These are phyloP conservation scores for Paracamarosporium sp. DNA, from an alignment of 2,329 filamentous ascomycete genomes.

Conservation along the genomic window DNA sequence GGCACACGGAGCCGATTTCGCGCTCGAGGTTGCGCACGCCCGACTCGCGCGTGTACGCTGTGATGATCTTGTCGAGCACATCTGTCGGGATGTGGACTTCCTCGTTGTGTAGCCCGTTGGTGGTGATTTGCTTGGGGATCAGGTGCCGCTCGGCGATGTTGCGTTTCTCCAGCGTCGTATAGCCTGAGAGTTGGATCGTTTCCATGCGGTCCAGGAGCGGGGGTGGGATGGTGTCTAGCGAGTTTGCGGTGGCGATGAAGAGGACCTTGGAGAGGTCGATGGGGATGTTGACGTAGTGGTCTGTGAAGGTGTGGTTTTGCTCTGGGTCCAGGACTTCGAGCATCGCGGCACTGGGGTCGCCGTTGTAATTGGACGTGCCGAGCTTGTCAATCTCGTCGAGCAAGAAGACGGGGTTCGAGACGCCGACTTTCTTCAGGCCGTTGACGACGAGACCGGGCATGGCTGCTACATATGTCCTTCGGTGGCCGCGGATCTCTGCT, in stretches of 20 bases:
- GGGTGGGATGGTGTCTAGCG: conserved; percentile 91
- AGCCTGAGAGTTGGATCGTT: conserved; percentile 89
- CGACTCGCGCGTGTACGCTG: conserved; percentile 93
- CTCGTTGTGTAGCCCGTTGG: conserved; percentile 80
- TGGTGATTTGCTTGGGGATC: conserved; percentile 93
- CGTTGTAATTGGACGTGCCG: conserved; percentile 87
- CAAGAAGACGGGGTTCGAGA: conserved; percentile 92
- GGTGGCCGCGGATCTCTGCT: conserved; percentile 93
- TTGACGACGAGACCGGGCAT: conserved; percentile 97
- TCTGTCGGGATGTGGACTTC: conserved; percentile 81
- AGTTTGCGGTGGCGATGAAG: conserved; percentile 97
- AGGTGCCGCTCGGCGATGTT: conserved; percentile 93
- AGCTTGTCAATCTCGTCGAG: conserved; percentile 99
- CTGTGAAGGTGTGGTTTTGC: conserved; percentile 92
- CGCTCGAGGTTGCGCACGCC: conserved; percentile 96
- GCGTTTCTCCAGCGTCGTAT: conserved; percentile 95
- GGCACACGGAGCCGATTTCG: conserved; percentile 92
- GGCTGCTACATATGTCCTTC: conserved; percentile 96
- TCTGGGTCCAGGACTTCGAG: conserved; percentile 96
- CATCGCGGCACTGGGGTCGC: conserved; percentile 96
- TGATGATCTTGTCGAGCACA: conserved; percentile 93
- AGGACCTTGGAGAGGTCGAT: conserved; percentile 96
- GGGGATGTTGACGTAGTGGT: conserved; percentile 95
- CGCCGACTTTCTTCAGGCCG: conserved; percentile 92
- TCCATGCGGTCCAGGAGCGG: conserved; percentile 97